Base-by-base conservation (phyloP, 495 filamentous ascomycete species). In the Elaphomyces granulatus region DNA sequence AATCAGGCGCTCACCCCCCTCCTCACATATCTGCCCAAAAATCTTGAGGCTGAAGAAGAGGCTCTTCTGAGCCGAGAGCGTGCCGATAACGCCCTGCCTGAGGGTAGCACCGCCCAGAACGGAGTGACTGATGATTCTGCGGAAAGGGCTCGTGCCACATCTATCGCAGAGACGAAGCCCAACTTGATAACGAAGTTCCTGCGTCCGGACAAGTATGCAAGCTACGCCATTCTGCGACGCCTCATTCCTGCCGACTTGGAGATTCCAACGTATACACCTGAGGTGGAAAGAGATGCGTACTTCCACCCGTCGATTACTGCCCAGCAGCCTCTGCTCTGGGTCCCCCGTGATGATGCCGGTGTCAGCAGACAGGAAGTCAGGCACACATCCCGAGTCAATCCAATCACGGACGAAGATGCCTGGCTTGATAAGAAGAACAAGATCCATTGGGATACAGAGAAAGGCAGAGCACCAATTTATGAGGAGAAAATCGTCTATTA, bases 391-490 rank as follows among this genome's bases (percentile, higher is more conserved):
- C 71, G 70, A 43, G 77, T 82, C 31, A 80, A 94, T 35, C 70
- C 74, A 3, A 87, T 85, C 46, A 86, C 81, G 0, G 85, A 95
- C 57, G 80, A 92, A 51, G 83, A 80, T 16, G 81, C 85, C 26
- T 75, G 67, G 45, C 61, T 95, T 35, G 77, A 85, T 51, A 83
- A 83, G 54, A 82, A 92, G 55, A 79, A 80, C 40, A 79, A 77
- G 45, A 58, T 94, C 45, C 58, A 71, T 26, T 92, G 87, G 86
- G 76, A 84, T 47, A 58, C 67, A 28, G 77, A 84, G 50, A 68
- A 71, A 39, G 77, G 73, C 42, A 59, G 76, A 45, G 82, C 87
- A 36, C 87, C 87, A 7, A 74, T 90, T 40, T 94, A 75, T 67
- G 63, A 81, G 56, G 77, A 81, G 61, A 83, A 83, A 67, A 43